Evolutionary conservation across 306 rosid species (phyloP).

Genomic region (Carpinus fangiana): DNA sequence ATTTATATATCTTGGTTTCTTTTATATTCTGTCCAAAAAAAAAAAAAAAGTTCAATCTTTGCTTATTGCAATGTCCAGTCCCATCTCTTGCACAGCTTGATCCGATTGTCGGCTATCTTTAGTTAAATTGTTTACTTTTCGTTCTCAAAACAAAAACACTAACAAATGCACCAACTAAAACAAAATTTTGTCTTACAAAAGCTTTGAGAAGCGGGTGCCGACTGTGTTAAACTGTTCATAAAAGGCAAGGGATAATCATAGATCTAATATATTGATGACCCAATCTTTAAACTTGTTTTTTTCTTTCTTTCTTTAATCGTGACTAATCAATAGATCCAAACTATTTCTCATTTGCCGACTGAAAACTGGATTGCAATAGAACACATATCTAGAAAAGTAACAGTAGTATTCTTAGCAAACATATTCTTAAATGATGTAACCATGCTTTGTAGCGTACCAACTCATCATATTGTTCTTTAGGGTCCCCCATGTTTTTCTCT

Average conservation of each 20-base stretch:
- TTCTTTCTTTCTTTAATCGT: background rate
- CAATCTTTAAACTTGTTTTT: no score
- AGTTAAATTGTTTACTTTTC: no score
- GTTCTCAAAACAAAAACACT: no score
- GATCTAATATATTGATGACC: no score
- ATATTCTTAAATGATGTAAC: conserved; percentile 41
- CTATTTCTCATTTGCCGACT: conserved; percentile 28
- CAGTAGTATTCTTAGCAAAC: conserved; percentile 16
- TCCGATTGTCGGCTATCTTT: conserved; percentile 15
- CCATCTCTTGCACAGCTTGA: conserved; percentile 24
- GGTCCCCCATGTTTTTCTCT: conserved; percentile 37
- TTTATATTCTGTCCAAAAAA: conserved; percentile 10
- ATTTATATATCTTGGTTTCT: background rate
- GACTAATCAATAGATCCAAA: conserved; percentile 1
- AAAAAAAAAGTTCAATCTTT: conserved; percentile 16
- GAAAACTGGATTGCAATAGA: background rate
- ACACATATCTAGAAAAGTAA: background rate
- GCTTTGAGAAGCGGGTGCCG: conserved; percentile 17
- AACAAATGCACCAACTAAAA: no score
- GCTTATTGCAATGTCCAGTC: conserved; percentile 25
- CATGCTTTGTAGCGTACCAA: conserved; percentile 49
- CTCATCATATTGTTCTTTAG: conserved; percentile 37
- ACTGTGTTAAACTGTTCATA: conserved; percentile 2
- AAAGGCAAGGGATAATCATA: conserved; percentile 8
- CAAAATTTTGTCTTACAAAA: conserved; percentile 14